phyloP scores from a whole-genome alignment of 352 stramenopile species.

The Globisporangium sylvaticum region DNA sequence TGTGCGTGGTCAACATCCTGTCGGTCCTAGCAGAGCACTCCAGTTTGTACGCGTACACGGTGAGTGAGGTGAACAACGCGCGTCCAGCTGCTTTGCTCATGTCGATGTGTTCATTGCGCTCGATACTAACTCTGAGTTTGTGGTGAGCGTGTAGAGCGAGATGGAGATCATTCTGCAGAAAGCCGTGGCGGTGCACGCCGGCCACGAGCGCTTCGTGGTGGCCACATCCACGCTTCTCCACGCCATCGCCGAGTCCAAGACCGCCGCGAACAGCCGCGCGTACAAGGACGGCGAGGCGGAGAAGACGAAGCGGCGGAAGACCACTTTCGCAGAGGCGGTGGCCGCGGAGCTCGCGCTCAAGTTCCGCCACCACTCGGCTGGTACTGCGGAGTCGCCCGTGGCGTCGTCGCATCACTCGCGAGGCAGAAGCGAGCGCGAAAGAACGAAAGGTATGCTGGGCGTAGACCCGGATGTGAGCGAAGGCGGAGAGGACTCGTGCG shows the following conservation, averaged over 20 bases:
- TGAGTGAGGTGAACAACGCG: slow-evolving; percentile 36
- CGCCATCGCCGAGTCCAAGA: slow-evolving; percentile 40
- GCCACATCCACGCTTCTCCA: slow-evolving; percentile 36
- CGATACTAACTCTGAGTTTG: neutral
- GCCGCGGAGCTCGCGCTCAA: slow-evolving; percentile 23
- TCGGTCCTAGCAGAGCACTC: slow-evolving; percentile 40
- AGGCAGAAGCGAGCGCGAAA: neutral
- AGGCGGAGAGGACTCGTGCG: neutral
- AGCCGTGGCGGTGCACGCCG: slow-evolving; percentile 34
- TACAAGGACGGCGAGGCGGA: slow-evolving; percentile 34
- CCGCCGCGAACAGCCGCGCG: slow-evolving; percentile 27
- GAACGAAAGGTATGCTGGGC: neutral
- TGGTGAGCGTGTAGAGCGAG: slow-evolving; percentile 16
- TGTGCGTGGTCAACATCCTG: slow-evolving; percentile 42
- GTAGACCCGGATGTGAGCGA: neutral
- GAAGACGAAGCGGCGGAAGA: slow-evolving; percentile 27
- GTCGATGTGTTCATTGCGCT: neutral
- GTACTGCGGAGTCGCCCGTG: neutral
- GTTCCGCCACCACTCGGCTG: slow-evolving; percentile 4
- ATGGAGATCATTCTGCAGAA: slow-evolving; percentile 47
- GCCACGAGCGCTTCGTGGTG: slow-evolving; percentile 40
- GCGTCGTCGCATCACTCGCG: neutral
- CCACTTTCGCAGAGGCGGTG: slow-evolving; percentile 31
- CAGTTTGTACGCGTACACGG: slow-evolving; percentile 50
- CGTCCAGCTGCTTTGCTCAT: neutral